phyloP scores from a whole-genome alignment of 225 moss, liverwort and hornwort genomes.

The Ulota crispa region DNA sequence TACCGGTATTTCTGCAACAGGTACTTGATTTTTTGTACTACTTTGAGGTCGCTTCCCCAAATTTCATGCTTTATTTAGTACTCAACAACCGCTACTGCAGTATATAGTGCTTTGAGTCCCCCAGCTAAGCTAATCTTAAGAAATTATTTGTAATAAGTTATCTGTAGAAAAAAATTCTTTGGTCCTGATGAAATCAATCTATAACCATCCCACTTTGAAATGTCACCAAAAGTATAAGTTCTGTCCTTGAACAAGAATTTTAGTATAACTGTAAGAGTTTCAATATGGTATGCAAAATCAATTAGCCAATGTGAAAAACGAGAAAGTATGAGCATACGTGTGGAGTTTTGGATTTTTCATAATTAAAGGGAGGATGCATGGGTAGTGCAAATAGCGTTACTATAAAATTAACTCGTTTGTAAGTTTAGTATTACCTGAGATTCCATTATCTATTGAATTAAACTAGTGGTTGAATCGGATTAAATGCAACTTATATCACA shows the following conservation, averaged over 20 bases:
- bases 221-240: background rate
- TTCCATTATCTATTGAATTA: background rate
- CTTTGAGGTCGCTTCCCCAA: background rate
- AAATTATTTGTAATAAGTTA: too few species aligned
- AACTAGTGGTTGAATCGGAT: background rate
- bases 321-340: background rate
- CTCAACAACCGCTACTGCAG: background rate
- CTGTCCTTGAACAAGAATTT: background rate
- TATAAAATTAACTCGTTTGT: background rate
- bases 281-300: background rate
- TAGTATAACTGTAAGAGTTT: background rate
- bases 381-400: background rate
- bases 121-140: background rate
- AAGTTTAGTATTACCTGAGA: background rate
- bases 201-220: background rate
- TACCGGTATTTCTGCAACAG: constrained; percentile 47
- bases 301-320: background rate
- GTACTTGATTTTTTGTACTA: constrained; percentile 11
- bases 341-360: background rate
- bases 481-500: background rate
- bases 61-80: background rate
- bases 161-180: too few species aligned
- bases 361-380: background rate
- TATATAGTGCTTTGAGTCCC: background rate
- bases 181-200: background rate